phyloP scores from a whole-genome alignment of 768 basidiomycete species.

The Tylopilus intermedius region DNA sequence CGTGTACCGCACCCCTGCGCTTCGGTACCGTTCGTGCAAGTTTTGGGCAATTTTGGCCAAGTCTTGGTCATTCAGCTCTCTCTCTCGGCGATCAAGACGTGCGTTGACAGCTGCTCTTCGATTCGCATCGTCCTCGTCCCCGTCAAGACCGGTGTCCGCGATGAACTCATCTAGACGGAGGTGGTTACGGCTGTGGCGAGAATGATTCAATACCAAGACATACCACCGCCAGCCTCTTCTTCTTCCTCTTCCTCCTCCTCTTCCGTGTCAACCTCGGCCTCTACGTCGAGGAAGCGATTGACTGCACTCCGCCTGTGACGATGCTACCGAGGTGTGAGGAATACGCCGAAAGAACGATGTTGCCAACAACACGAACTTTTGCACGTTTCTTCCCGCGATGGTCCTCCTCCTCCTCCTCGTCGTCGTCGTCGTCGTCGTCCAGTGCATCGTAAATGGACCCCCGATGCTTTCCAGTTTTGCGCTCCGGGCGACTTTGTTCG shows the following conservation, averaged over 20 bases:
- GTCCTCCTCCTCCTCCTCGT: conserved; percentile 38
- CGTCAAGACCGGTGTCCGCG: conserved; percentile 54
- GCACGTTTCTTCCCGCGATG: conserved; percentile 51
- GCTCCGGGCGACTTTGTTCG: conserved; percentile 19
- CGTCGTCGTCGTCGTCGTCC: conserved; percentile 42
- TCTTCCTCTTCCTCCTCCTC: conserved; percentile 93
- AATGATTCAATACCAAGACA: conserved; percentile 12
- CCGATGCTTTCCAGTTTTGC: conserved; percentile 22
- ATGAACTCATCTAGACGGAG: conserved; percentile 60
- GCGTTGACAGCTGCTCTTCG: conserved; percentile 58
- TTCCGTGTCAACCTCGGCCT: conserved; percentile 94
- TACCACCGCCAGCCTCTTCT: conserved; percentile 61
- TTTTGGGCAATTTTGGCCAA: conserved; percentile 81
- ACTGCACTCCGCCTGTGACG: conserved; percentile 61
- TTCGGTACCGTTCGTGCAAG: conserved; percentile 71
- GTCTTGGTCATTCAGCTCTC: conserved; percentile 71
- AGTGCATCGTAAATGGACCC: conserved; percentile 34
- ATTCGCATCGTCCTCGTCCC: conserved; percentile 55
- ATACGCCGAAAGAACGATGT: conserved; percentile 2
- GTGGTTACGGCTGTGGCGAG: conserved; percentile 10
- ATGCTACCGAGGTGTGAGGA: conserved; percentile 36
- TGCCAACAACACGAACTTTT: conserved; percentile 42
- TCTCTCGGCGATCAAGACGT: conserved; percentile 64
- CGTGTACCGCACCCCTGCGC: conserved; percentile 68
- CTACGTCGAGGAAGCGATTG: conserved; percentile 89